A percentile compares a stretch with the other conserved stretches of the same genome.
Conservation (phyloP, 2,329 filamentous ascomycete genomes). For the Zymoseptoria ardabiliae region DNA sequence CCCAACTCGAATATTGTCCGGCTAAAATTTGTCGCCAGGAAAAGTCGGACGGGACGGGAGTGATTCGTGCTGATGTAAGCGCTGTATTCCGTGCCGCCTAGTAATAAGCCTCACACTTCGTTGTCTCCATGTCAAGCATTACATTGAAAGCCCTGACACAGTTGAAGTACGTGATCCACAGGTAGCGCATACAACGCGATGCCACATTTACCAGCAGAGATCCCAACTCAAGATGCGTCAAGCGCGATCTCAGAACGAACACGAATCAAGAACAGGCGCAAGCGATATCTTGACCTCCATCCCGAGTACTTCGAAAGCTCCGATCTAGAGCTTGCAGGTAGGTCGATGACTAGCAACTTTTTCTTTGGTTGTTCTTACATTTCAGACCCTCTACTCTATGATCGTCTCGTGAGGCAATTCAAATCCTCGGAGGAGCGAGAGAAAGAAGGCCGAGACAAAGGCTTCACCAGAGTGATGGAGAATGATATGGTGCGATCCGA, state of each 20-base stretch:
- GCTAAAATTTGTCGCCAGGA: too few species aligned
- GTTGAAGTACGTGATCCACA: too few species aligned
- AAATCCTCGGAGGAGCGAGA: conserved; percentile 67
- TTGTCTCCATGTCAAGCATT: too few species aligned
- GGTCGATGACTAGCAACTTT: conserved; percentile 4
- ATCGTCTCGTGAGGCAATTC: conserved; percentile 69
- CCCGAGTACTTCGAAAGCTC: conserved; percentile 60
- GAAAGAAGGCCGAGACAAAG: conserved; percentile 63
- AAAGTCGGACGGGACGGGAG: too few species aligned
- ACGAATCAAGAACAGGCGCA: conserved; percentile 61
- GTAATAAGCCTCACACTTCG: too few species aligned
- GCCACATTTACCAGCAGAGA: background rate
- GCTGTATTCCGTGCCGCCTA: too few species aligned
- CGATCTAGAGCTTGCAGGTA: conserved; percentile 56
- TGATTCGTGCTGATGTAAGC: too few species aligned
- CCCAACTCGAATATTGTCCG: too few species aligned
- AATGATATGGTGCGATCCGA: conserved; percentile 71
- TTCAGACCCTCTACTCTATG: conserved; percentile 73
- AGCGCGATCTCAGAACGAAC: conserved; percentile 5
- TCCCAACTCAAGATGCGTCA: background rate
- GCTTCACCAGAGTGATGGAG: conserved; percentile 72
- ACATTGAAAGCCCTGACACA: too few species aligned
- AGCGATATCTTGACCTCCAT: conserved; percentile 65
- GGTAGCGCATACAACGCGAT: background rate
- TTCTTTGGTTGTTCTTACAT: background rate